phyloP scores from a whole-genome alignment of 495 filamentous ascomycete species.

The Xylaria longipes region DNA sequence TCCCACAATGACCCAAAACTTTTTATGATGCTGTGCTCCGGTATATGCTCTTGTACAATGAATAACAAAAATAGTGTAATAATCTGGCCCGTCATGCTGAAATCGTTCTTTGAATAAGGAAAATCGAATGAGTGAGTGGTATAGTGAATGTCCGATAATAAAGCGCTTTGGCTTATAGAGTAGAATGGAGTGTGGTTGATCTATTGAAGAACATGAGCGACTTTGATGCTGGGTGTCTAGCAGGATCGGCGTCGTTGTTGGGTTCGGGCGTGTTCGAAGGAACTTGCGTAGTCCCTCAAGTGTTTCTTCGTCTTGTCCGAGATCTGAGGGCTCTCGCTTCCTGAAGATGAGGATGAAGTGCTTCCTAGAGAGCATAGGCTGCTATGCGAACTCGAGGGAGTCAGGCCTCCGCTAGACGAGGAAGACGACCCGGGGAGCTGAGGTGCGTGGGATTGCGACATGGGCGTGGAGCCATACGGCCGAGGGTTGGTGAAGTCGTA shows the following conservation, averaged over 20 bases:
- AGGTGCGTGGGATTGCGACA: slow-evolving; percentile 34
- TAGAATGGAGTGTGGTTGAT: slow-evolving; percentile 36
- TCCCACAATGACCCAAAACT: slow-evolving; percentile 47
- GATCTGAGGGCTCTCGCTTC: slow-evolving; percentile 61
- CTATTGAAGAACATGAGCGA: slow-evolving; percentile 25
- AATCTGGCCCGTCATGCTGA: slow-evolving; percentile 36
- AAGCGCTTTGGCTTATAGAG: slow-evolving; percentile 33
- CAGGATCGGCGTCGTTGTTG: slow-evolving; percentile 56
- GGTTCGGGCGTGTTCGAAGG: slow-evolving; percentile 80
- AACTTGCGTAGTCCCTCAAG: slow-evolving; percentile 83
- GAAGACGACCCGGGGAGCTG: slow-evolving; percentile 49
- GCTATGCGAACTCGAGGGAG: slow-evolving; percentile 83
- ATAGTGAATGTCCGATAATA: slow-evolving; percentile 36
- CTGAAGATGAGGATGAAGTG: slow-evolving; percentile 45
- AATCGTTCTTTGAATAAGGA: slow-evolving; percentile 35
- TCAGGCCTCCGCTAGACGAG: slow-evolving; percentile 54
- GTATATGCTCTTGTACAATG: slow-evolving; percentile 60
- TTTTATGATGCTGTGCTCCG: slow-evolving; percentile 62
- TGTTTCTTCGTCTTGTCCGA: slow-evolving; percentile 80
- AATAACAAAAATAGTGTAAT: slow-evolving; percentile 50
- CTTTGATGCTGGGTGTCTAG: slow-evolving; percentile 30
- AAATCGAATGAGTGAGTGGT: slow-evolving; percentile 47
- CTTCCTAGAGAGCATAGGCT: slow-evolving; percentile 82
- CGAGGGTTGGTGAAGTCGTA: slow-evolving; percentile 68
- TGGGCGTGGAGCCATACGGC: slow-evolving; percentile 51